Evolutionary conservation across 1,284 basidiomycete species (phyloP), one percentile per base, ranked within the genome.

Genomic region (Veloboletus limbatus): DNA sequence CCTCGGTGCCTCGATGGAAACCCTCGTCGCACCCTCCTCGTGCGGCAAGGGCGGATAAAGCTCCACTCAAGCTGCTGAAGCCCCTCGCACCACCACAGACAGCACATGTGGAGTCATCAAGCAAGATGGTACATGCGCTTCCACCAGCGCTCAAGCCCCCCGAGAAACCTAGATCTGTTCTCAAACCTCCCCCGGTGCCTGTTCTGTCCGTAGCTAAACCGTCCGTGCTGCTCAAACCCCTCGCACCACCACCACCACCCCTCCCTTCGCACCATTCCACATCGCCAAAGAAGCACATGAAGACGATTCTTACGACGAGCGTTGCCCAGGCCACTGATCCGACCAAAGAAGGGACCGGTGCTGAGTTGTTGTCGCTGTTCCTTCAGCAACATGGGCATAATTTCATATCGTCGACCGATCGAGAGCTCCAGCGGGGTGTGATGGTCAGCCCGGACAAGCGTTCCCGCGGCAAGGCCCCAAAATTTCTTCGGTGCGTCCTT

Each of bases 271-370:
- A 20, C 5, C 41, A 28, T 34, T 42, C 50, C 2, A 3, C 37
- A 8, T 58, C 64, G 2, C 53, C 54, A 4, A 48, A 40, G 44
- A 64, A 60, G 34, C 55, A 56, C 11, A 53, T 74, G 50, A 74
- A 70, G 51, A 68, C 75, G 4, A 71, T 79, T 27, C 66, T 69
- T 0, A 70, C 66, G 21, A 76, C 76, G 1, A 54, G 57, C 25
- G 52, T 78, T 8, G 75, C 75, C 0, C 63, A 65, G 11, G 65
- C 71, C 16, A 72, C 66, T 6, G 69, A 78, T 52, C 56, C 70
- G 2, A 69, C 66, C 25, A 70, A 71, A 11, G 71, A 77, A 43
- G 61, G 59, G 3, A 56, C 69, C 1, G 54, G 63, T 5, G 65
- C 65, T 9, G 67, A 74, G 43, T 36, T 74, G 1, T 48, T 75